phyloP scores from a whole-genome alignment of 768 basidiomycete genomes.

The Tricholoma sp. region DNA sequence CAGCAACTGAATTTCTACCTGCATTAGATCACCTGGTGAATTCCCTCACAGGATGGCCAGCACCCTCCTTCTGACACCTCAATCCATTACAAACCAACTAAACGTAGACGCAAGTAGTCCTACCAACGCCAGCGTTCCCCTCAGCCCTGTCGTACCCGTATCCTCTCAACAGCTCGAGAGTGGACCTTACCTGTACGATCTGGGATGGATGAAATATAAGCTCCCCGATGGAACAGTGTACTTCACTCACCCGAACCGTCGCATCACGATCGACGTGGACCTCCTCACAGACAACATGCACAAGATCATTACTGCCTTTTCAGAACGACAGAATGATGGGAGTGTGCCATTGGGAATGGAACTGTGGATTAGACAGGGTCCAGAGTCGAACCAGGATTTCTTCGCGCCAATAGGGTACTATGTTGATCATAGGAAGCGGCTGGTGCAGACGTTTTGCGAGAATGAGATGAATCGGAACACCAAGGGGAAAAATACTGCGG shows the following conservation, averaged over 20 bases:
- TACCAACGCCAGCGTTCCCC: not conserved
- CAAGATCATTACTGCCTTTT: conserved; percentile 38
- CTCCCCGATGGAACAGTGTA: conserved; percentile 70
- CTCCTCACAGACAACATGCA: conserved; percentile 49
- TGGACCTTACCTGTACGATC: conserved; percentile 36
- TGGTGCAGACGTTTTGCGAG: conserved; percentile 43
- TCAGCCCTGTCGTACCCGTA: not conserved
- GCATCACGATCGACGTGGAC: conserved; percentile 67
- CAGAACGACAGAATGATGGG: conserved; percentile 31
- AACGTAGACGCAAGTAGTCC: not conserved
- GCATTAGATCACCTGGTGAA: too few species aligned
- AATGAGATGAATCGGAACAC: conserved; percentile 21
- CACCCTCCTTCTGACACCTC: not conserved
- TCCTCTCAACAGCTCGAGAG: not conserved
- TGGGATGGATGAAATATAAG: conserved; percentile 74
- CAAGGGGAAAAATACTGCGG: conserved; percentile 17
- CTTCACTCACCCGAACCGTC: conserved; percentile 57
- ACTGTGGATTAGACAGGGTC: conserved; percentile 55
- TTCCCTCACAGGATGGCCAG: too few species aligned
- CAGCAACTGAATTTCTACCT: too few species aligned
- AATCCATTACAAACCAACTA: not conserved
- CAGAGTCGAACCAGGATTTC: conserved; percentile 3
- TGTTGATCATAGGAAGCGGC: conserved; percentile 61
- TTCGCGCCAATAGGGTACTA: conserved; percentile 42
- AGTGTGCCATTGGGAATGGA: conserved; percentile 36